Evolutionary conservation across 768 basidiomycete genomes (phyloP).

Genomic region (Podaxis sp.): DNA sequence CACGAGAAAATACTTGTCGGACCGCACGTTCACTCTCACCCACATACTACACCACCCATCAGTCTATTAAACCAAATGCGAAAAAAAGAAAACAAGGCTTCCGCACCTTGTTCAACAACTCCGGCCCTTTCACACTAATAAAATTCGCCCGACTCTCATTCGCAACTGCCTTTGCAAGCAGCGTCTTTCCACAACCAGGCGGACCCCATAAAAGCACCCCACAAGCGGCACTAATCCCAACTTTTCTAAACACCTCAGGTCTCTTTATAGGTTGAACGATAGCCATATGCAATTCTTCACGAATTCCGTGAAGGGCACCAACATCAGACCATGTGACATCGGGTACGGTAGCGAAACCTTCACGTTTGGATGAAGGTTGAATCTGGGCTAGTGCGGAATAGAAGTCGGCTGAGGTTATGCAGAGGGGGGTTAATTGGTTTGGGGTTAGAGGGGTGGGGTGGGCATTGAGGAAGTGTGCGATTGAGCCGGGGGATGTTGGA

Average conservation of each 20-base stretch:
- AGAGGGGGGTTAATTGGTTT: slow-evolving; percentile 77
- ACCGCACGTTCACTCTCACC: slow-evolving; percentile 97
- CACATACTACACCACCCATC: slow-evolving; percentile 65
- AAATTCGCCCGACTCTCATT: slow-evolving; percentile 96
- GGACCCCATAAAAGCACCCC: slow-evolving; percentile 99
- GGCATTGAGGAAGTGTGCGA: slow-evolving; percentile 85
- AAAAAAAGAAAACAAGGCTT: not conserved
- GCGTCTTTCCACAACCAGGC: slow-evolving; percentile 96
- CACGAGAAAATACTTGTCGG: slow-evolving; percentile 90
- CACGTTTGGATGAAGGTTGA: slow-evolving; percentile 95
- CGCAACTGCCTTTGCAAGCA: slow-evolving; percentile 97
- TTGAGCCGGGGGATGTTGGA: slow-evolving; percentile 50
- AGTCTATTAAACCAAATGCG: not conserved
- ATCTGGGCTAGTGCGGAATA: slow-evolving; percentile 77
- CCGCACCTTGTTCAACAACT: slow-evolving; percentile 90
- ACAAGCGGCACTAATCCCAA: slow-evolving; percentile 90
- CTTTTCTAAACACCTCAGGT: slow-evolving; percentile 84
- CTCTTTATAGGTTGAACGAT: slow-evolving; percentile 93
- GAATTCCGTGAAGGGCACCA: slow-evolving; percentile 82
- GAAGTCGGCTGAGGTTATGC: slow-evolving; percentile 84
- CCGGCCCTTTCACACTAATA: slow-evolving; percentile 97
- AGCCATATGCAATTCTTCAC: slow-evolving; percentile 96
- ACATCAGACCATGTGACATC: slow-evolving; percentile 95
- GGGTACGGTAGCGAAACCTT: slow-evolving; percentile 97
- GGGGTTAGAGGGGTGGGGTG: slow-evolving; percentile 81